Evolutionary conservation across 495 filamentous ascomycete genomes (phyloP), one percentile per base, ranked within the genome.

Genomic region (Penicillium cinerascens): DNA sequence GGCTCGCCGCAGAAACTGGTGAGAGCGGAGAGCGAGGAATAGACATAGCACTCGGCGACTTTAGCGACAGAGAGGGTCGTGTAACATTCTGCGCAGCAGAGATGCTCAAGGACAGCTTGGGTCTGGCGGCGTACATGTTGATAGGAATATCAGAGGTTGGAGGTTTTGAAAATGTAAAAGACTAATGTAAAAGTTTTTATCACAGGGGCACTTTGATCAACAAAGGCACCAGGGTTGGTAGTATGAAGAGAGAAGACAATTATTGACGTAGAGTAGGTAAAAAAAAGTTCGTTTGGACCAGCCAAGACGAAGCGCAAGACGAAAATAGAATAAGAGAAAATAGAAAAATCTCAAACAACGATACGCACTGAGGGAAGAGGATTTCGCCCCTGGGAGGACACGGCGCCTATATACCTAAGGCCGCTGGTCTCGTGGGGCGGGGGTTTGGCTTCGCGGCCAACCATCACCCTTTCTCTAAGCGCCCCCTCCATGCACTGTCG

Each of bases 71-170:
- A 16, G 73, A 49, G 7, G 73, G 65, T 3, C 73, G 66, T 40
- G 70, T 45, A 41, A 61, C 38, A 39, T 60, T 68, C 51, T 72
- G 65, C 26, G 69, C 65, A 58, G 69, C 61, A 47, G 75, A 68
- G 51, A 78, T 77, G 63, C 65, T 72, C 56, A 81, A 52, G 45
- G 71, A 71, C 47, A 81, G 70, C 71, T 78, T 73, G 38, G 78
- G 77, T 49, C 66, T 71, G 49, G 63, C 61, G 56, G 64, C 59
- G 63, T 69, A 67, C 73, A 78, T 78, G 49, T 55, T 71, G 59
- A 26, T 22, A 40, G 33, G 42, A 44, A 21, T 22, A 26, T 11
- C 53, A 16, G 41, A 50, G 37, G 38, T 51, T 26, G 49, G 51
- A 33, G 54, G 16, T 2, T 48, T 51, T 4, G 37, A 18, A 10